phyloP scores from a whole-genome alignment of 1,284 basidiomycete species.

The Earliella scabrosa region DNA sequence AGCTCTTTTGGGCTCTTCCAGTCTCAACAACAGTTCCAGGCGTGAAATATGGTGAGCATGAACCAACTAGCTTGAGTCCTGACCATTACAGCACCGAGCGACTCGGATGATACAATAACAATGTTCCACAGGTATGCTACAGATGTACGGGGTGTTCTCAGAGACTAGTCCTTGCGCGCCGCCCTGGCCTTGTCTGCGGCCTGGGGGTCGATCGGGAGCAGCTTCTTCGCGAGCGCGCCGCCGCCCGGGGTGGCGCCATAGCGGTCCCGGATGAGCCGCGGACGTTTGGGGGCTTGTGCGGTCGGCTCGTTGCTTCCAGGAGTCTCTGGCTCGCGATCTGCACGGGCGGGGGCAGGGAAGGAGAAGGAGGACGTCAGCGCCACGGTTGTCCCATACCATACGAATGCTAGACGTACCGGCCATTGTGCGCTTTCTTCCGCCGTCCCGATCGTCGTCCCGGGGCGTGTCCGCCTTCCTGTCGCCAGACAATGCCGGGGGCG shows the following conservation, averaged over 20 bases:
- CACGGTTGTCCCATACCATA: background rate
- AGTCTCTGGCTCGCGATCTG: slow-evolving; percentile 51
- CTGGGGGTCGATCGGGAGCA: slow-evolving; percentile 62
- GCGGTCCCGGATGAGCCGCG: slow-evolving; percentile 46
- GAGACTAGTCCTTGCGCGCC: slow-evolving; percentile 50
- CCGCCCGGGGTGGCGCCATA: slow-evolving; percentile 37
- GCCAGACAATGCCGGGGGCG: slow-evolving; percentile 28
- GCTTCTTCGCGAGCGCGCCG: slow-evolving; percentile 54
- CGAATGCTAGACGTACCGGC: slow-evolving; percentile 53
- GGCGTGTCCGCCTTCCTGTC: slow-evolving; percentile 14
- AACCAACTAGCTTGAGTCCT: background rate
- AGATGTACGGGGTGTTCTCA: slow-evolving; percentile 2
- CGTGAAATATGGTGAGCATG: background rate
- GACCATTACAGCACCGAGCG: slow-evolving; percentile 15
- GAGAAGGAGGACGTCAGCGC: slow-evolving; percentile 4
- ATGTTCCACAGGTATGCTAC: slow-evolving; percentile 28
- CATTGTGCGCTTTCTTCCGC: slow-evolving; percentile 62
- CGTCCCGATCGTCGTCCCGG: slow-evolving; percentile 67
- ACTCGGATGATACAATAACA: slow-evolving; percentile 29
- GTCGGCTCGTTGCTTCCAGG: slow-evolving; percentile 27
- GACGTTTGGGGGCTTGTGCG: slow-evolving; percentile 39
- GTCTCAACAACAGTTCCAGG: too few species aligned
- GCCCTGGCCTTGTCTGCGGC: slow-evolving; percentile 55
- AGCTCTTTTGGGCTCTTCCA: background rate
- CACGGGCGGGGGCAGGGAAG: background rate